Percentiles rank a stretch among this genome's conserved stretches.
Evolutionary conservation across 1,284 basidiomycete genomes (phyloP).

Genomic region (Rhodotorula sp.): DNA sequence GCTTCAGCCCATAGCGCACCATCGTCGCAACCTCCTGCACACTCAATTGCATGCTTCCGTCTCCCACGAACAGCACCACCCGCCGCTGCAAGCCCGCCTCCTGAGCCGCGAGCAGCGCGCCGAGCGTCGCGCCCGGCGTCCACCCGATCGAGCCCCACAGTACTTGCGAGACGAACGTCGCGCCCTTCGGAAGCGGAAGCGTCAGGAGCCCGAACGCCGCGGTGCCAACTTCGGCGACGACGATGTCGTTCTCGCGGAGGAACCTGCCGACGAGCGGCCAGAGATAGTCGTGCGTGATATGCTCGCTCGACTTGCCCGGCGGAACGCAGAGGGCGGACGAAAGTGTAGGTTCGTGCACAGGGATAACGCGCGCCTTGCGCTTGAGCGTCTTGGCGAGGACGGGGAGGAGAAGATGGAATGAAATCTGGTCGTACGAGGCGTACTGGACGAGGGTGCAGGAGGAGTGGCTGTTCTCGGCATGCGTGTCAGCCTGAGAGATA

Average conservation of each 20-base stretch:
- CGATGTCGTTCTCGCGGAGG: conserved; percentile 65
- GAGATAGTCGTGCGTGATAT: conserved; percentile 64
- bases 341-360: conserved; percentile 54
- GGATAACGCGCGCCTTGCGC: background rate
- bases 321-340: conserved; percentile 31
- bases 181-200: conserved; percentile 69
- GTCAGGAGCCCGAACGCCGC: conserved; percentile 75
- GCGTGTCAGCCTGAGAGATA: background rate
- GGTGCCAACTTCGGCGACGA: conserved; percentile 75
- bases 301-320: conserved; percentile 22
- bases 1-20: conserved; percentile 66
- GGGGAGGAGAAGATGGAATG: conserved; percentile 48
- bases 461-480: conserved; percentile 60
- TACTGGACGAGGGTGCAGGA: conserved; percentile 59
- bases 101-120: conserved; percentile 73
- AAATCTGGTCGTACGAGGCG: conserved; percentile 27
- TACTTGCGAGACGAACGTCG: conserved; percentile 69
- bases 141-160: conserved; percentile 86
- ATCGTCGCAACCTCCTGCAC: conserved; percentile 66
- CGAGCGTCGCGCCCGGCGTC: conserved; percentile 69
- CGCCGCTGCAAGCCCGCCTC: conserved; percentile 61
- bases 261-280: conserved; percentile 82
- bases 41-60: conserved; percentile 60
- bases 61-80: conserved; percentile 83
- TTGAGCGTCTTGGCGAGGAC: conserved; percentile 58